These are phyloP conservation scores for Aspergillus sp. DNA, from an alignment of 2,329 filamentous ascomycete species.

Conservation along the genomic window DNA sequence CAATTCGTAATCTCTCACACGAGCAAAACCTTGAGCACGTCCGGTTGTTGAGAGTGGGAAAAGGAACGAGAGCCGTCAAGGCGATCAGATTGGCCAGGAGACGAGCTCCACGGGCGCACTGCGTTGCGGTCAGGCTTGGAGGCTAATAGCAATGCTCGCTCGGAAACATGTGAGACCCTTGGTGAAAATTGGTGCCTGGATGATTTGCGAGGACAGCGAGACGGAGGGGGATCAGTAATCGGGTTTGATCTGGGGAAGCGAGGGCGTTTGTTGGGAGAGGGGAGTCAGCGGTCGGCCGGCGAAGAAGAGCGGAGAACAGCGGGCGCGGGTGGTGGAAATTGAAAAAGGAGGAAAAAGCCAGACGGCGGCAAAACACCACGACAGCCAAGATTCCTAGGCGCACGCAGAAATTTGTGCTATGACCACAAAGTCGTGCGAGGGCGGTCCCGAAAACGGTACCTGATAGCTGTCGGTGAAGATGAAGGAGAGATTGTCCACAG, in stretches of 20 bases:
- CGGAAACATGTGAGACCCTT: slow-evolving; percentile 6
- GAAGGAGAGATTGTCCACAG: background rate
- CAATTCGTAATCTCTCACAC: background rate
- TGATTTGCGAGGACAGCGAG: background rate
- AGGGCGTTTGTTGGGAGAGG: slow-evolving; percentile 13
- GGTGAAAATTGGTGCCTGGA: background rate
- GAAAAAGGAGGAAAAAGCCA: slow-evolving; percentile 18
- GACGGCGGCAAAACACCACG: slow-evolving; percentile 7
- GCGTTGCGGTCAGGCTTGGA: background rate
- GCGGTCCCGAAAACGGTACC: background rate
- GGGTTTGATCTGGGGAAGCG: slow-evolving; percentile 2
- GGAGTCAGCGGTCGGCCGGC: slow-evolving; percentile 14
- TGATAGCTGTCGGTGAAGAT: background rate
- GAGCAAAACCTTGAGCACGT: background rate
- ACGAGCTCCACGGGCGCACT: slow-evolving; percentile 11
- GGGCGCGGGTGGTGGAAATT: slow-evolving; percentile 6
- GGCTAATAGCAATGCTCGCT: slow-evolving; percentile 11
- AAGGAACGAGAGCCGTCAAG: background rate
- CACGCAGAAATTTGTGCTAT: slow-evolving; percentile 2
- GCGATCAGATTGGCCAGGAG: slow-evolving; percentile 8
- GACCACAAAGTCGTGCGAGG: background rate
- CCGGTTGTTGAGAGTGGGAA: background rate
- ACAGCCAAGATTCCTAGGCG: slow-evolving; percentile 9
- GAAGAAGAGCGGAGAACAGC: slow-evolving; percentile 14
- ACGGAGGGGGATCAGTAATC: background rate